Evolutionary conservation across 805 yeast species (phyloP).

Genomic region (Hyphopichia homilentoma): DNA sequence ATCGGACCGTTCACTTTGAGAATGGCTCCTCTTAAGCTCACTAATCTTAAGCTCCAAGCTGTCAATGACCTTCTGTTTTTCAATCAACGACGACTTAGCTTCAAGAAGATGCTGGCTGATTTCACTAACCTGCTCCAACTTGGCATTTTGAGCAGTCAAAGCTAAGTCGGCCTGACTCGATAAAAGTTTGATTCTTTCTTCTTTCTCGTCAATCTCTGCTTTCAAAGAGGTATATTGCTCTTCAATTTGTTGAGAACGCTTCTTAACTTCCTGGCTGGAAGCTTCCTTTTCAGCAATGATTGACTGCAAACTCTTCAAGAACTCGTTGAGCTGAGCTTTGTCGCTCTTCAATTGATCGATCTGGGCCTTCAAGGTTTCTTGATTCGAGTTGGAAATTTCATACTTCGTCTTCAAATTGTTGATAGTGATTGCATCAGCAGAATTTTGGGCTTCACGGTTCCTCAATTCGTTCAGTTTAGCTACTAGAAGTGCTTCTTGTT

Average conservation of each 20-base stretch:
- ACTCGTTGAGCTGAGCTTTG: slow-evolving; percentile 51
- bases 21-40: slow-evolving; percentile 8
- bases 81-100: slow-evolving; percentile 38
- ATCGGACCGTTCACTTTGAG: slow-evolving; percentile 3
- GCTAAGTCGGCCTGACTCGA: slow-evolving; percentile 57
- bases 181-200: slow-evolving; percentile 47
- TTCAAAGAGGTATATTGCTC: slow-evolving; percentile 44
- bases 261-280: slow-evolving; percentile 46
- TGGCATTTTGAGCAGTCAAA: slow-evolving; percentile 50
- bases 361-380: slow-evolving; percentile 50
- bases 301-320: slow-evolving; percentile 58
- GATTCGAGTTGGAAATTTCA: slow-evolving; percentile 44
- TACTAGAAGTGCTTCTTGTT: slow-evolving; percentile 33
- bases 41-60: slow-evolving; percentile 34
- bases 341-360: slow-evolving; percentile 53
- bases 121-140: slow-evolving; percentile 53
- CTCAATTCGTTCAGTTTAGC: slow-evolving; percentile 47
- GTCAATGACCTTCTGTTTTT: slow-evolving; percentile 38
- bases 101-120: slow-evolving; percentile 43
- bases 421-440: slow-evolving; percentile 42
- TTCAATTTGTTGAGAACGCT: slow-evolving; percentile 46
- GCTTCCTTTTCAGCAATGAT: slow-evolving; percentile 59
- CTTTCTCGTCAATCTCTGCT: slow-evolving; percentile 48
- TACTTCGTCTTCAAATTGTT: slow-evolving; percentile 54
- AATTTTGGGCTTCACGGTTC: slow-evolving; percentile 44